phyloP scores from a whole-genome alignment of 2,329 filamentous ascomycete species.

The Achaetomium macrosporum region DNA sequence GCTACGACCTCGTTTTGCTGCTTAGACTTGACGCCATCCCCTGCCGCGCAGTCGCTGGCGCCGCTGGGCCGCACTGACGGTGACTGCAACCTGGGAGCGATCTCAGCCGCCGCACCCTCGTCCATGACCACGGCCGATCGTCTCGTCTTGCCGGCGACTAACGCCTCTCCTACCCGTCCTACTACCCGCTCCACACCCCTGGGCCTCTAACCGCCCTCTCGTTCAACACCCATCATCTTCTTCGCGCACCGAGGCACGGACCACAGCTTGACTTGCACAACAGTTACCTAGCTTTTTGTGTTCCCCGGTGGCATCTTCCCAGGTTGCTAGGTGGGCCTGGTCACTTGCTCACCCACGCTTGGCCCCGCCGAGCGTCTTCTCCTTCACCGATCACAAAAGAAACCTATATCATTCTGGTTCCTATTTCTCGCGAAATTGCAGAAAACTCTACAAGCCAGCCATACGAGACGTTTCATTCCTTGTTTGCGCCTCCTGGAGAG shows the following conservation, averaged over 20 bases:
- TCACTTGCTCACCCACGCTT: constrained; percentile 20
- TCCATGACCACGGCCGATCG: constrained; percentile 16
- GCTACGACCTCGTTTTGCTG: constrained; percentile 2
- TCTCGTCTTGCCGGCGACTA: constrained; percentile 20
- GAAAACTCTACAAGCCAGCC: constrained; percentile 17
- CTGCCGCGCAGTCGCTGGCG: constrained; percentile 11
- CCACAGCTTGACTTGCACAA: constrained; percentile 27
- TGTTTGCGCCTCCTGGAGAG: constrained; percentile 25
- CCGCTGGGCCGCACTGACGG: constrained; percentile 13
- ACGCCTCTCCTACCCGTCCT: constrained; percentile 14
- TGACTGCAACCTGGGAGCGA: constrained; percentile 15
- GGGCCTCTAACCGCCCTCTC: constrained; percentile 33
- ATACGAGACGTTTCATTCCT: constrained; percentile 41
- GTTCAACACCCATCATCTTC: constrained; percentile 23
- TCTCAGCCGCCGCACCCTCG: constrained; percentile 13
- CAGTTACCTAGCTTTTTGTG: constrained; percentile 22
- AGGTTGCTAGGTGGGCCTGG: constrained; percentile 22
- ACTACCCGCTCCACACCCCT: constrained; percentile 24
- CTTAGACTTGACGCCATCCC: constrained; percentile 14
- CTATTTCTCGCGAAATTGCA: constrained; percentile 21
- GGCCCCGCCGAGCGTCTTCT: constrained; percentile 15
- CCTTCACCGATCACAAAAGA: constrained; percentile 22
- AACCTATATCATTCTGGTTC: constrained; percentile 16
- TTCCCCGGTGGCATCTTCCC: constrained; percentile 20
- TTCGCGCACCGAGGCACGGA: constrained; percentile 34